phyloP scores from a whole-genome alignment of 768 basidiomycete species.

The Pleurotus eryngii region DNA sequence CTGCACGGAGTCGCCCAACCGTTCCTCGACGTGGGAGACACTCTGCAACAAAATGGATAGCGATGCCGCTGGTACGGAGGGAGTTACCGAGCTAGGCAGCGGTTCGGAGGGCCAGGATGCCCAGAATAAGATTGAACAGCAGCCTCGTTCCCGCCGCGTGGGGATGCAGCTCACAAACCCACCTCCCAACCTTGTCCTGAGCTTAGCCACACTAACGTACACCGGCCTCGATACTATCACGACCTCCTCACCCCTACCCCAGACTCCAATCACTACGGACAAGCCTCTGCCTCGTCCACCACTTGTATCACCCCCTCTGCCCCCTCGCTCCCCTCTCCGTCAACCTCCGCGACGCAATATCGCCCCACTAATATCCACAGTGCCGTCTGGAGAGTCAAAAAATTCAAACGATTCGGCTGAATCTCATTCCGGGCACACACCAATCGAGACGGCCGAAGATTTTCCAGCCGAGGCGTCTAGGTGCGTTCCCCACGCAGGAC shows the following conservation, averaged over 20 bases:
- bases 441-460: slow-evolving; percentile 11
- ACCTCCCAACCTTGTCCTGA: slow-evolving; percentile 6
- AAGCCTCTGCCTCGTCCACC: slow-evolving; percentile 1
- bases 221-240: slow-evolving; percentile 4
- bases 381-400: slow-evolving; percentile 1
- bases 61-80: slow-evolving; percentile 1
- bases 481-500: background rate
- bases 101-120: background rate
- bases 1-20: background rate
- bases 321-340: slow-evolving; percentile 23
- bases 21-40: background rate
- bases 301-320: slow-evolving; percentile 15
- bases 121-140: slow-evolving; percentile 4
- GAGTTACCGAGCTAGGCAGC: background rate
- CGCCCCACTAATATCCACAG: slow-evolving; percentile 15
- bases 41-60: background rate
- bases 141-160: slow-evolving; percentile 9
- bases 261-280: background rate
- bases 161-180: slow-evolving; percentile 5
- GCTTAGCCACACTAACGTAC: slow-evolving; percentile 6
- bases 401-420: slow-evolving; percentile 1
- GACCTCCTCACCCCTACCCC: background rate
- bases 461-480: slow-evolving; percentile 6
- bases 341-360: slow-evolving; percentile 15
- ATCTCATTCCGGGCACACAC: slow-evolving; percentile 14